phyloP scores from a whole-genome alignment of 495 filamentous ascomycete genomes.

The Parachaetomium inaequale region DNA sequence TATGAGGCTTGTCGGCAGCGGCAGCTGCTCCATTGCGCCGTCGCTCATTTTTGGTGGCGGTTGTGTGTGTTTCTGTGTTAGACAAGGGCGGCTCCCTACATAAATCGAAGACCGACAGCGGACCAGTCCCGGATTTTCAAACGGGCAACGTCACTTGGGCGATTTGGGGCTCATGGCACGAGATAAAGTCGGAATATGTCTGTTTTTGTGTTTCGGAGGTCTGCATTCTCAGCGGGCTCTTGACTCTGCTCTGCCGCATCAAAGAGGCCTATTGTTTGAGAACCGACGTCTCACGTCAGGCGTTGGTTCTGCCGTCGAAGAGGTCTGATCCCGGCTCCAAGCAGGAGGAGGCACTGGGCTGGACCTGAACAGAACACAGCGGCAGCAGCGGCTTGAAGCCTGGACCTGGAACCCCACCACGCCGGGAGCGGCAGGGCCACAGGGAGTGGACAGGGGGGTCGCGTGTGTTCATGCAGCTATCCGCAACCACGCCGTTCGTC shows the following conservation, averaged over 20 bases:
- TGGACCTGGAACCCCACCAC: not conserved
- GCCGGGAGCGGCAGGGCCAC: not conserved
- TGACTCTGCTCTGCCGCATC: not conserved
- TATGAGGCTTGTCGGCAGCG: constrained; percentile 37
- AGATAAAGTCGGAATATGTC: not conserved
- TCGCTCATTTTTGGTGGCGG: constrained; percentile 5
- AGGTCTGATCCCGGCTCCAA: no score
- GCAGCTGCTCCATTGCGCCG: constrained; percentile 28
- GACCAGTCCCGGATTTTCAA: not conserved
- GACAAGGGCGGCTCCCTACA: not conserved
- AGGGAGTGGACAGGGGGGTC: not conserved
- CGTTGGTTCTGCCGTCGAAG: no score
- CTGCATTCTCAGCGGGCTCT: not conserved
- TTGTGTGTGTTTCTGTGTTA: not conserved
- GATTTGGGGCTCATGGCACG: not conserved
- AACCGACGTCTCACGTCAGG: no score
- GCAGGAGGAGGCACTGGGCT: no score
- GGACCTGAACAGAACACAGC: no score
- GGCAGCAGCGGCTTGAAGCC: not conserved
- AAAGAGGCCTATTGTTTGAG: no score
- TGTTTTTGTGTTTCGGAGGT: not conserved
- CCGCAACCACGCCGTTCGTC: not conserved
- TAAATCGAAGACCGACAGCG: not conserved
- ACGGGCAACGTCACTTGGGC: constrained; percentile 7
- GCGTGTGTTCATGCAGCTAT: constrained; percentile 3